These are phyloP conservation scores for Alternaria incomplexa DNA, from an alignment of 2,329 filamentous ascomycete genomes.

Conservation along the genomic window DNA sequence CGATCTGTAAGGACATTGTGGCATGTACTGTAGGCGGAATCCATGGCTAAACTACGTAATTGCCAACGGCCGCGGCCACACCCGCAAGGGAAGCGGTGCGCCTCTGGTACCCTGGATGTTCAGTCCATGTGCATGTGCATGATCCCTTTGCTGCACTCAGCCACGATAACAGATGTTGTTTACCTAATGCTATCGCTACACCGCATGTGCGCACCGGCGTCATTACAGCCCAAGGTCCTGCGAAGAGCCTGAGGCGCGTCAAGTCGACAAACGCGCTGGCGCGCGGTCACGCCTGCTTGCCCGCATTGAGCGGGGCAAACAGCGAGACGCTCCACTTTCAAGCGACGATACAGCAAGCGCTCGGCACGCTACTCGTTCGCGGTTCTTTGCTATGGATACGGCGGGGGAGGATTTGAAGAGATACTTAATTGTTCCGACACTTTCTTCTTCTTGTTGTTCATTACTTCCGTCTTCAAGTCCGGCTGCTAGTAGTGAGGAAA, in stretches of 20 bases:
- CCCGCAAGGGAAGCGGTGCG: neutral
- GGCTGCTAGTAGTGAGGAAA: neutral
- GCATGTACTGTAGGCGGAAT: neutral
- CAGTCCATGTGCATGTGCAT: neutral
- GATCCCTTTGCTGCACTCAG: neutral
- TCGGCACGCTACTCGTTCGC: neutral
- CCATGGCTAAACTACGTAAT: neutral
- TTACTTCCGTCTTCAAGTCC: slow-evolving; percentile 7
- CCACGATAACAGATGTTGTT: neutral
- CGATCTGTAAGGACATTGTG: slow-evolving; percentile 1
- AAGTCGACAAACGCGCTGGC: slow-evolving; percentile 17
- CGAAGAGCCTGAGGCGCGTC: neutral
- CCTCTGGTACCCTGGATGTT: neutral
- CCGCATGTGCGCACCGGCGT: neutral
- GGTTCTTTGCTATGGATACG: slow-evolving; percentile 7
- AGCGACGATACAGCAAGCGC: slow-evolving; percentile 5
- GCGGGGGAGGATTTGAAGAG: slow-evolving; percentile 26
- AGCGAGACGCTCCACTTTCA: neutral
- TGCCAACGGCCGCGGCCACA: neutral
- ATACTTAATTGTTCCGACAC: slow-evolving; percentile 23
- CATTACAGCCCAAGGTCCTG: neutral
- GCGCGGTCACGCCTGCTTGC: slow-evolving; percentile 27
- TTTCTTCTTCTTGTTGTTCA: slow-evolving; percentile 21
- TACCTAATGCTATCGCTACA: neutral
- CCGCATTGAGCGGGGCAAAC: neutral